phyloP scores from a whole-genome alignment of 805 yeast genomes.

The Candida jianshihensis region DNA sequence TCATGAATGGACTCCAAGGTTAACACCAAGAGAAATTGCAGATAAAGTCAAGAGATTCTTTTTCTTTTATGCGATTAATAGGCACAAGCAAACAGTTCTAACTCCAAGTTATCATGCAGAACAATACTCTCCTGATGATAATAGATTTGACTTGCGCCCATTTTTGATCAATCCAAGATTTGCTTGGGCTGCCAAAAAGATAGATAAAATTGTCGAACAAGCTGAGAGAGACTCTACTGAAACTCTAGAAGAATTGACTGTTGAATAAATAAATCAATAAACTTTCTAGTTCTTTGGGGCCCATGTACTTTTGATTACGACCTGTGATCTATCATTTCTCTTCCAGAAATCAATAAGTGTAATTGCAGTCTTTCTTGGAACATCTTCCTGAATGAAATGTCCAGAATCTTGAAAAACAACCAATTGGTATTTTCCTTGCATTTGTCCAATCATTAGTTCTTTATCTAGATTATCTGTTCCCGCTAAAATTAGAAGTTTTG shows the following conservation, averaged over 20 bases:
- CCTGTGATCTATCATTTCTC: slow-evolving; percentile 30
- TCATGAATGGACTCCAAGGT: slow-evolving; percentile 86
- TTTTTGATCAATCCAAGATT: slow-evolving; percentile 86
- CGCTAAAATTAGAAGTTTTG: slow-evolving; percentile 73
- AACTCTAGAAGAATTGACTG: slow-evolving; percentile 34
- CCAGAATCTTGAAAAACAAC: slow-evolving; percentile 78
- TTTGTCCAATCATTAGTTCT: slow-evolving; percentile 84
- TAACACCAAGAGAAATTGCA: slow-evolving; percentile 80
- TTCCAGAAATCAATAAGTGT: slow-evolving; percentile 41
- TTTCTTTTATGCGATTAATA: slow-evolving; percentile 88
- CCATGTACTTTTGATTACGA: slow-evolving; percentile 34
- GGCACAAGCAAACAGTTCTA: slow-evolving; percentile 96
- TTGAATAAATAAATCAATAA: slow-evolving; percentile 28
- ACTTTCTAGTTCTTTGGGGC: slow-evolving; percentile 11
- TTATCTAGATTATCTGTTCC: slow-evolving; percentile 88
- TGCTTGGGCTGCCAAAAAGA: slow-evolving; percentile 83
- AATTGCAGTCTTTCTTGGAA: slow-evolving; percentile 59
- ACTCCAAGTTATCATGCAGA: slow-evolving; percentile 98
- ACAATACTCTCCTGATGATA: slow-evolving; percentile 96
- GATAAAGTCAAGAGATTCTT: slow-evolving; percentile 89
- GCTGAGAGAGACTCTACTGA: slow-evolving; percentile 32
- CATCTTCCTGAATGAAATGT: slow-evolving; percentile 94
- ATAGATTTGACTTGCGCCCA: slow-evolving; percentile 94
- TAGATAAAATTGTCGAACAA: slow-evolving; percentile 69
- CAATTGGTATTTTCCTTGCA: slow-evolving; percentile 95